These are phyloP conservation scores for Ricinus communis DNA, from an alignment of 345 rosid genomes.

Conservation along the genomic window DNA sequence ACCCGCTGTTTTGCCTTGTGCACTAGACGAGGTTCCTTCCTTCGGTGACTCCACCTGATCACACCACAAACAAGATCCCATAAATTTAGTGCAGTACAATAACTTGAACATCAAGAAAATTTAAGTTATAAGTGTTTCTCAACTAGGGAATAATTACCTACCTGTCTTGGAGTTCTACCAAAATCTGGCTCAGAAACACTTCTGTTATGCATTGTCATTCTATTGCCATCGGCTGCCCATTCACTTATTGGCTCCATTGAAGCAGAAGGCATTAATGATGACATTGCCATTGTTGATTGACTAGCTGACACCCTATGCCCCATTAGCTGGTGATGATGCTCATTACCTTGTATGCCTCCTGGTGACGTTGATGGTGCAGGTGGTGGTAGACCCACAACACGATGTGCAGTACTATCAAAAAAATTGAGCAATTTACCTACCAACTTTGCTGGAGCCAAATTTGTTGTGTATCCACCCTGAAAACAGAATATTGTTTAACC, in stretches of 20 bases:
- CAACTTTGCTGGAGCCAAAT: slow-evolving; percentile 70
- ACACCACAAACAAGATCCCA: slow-evolving; percentile 14
- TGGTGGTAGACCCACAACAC: slow-evolving; percentile 74
- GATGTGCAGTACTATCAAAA: slow-evolving; percentile 76
- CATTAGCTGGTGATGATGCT: slow-evolving; percentile 37
- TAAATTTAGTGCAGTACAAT: slow-evolving; percentile 9
- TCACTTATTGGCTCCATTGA: slow-evolving; percentile 75
- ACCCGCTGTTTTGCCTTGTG: slow-evolving; percentile 55
- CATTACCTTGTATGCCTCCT: slow-evolving; percentile 42
- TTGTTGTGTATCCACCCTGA: slow-evolving; percentile 75
- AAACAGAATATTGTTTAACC: slow-evolving; percentile 19
- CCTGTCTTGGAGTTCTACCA: slow-evolving; percentile 81
- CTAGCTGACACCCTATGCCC: slow-evolving; percentile 60
- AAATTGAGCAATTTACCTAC: slow-evolving; percentile 77
- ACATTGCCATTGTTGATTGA: slow-evolving; percentile 76
- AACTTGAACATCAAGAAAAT: slow-evolving; percentile 16
- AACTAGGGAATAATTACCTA: slow-evolving; percentile 21
- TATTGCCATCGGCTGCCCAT: slow-evolving; percentile 57
- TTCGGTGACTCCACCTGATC: slow-evolving; percentile 60
- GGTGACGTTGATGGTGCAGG: slow-evolving; percentile 47
- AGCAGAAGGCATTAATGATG: slow-evolving; percentile 66
- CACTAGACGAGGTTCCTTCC: slow-evolving; percentile 45
- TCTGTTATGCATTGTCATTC: slow-evolving; percentile 61
- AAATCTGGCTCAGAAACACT: slow-evolving; percentile 86
- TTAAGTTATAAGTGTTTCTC: not conserved